phyloP scores from a whole-genome alignment of 2,329 filamentous ascomycete species.

The Cercospora zeina region DNA sequence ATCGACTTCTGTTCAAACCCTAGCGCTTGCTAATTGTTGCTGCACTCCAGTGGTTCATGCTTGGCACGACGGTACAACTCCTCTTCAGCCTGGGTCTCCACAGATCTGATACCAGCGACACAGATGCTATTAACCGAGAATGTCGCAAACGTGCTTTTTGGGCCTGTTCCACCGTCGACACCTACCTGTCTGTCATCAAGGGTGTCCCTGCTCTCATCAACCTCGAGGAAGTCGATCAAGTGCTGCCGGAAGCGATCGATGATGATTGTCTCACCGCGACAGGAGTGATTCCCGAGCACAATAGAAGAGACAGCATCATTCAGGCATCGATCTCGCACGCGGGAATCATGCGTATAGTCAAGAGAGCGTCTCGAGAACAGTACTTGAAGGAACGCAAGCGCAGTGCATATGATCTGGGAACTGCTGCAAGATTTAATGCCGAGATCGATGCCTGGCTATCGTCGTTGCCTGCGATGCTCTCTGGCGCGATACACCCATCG shows the following conservation, averaged over 20 bases:
- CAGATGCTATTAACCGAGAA: slow-evolving; percentile 32
- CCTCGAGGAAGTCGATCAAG: slow-evolving; percentile 40
- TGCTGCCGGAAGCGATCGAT: slow-evolving; percentile 34
- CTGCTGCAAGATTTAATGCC: slow-evolving; percentile 45
- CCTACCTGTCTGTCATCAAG: slow-evolving; percentile 43
- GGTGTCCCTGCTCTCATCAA: slow-evolving; percentile 43
- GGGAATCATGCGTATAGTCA: slow-evolving; percentile 36
- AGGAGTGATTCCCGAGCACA: slow-evolving; percentile 13
- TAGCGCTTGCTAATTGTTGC: background rate
- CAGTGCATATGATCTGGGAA: slow-evolving; percentile 30
- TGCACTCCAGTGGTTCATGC: slow-evolving; percentile 39
- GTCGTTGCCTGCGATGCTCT: slow-evolving; percentile 48
- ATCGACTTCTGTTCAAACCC: background rate
- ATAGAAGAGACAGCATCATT: slow-evolving; percentile 38
- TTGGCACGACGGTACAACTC: slow-evolving; percentile 43
- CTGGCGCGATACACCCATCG: slow-evolving; percentile 47
- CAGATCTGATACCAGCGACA: slow-evolving; percentile 30
- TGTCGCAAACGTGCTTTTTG: slow-evolving; percentile 44
- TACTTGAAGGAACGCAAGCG: slow-evolving; percentile 27
- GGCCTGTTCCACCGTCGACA: slow-evolving; percentile 45
- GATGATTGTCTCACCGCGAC: slow-evolving; percentile 35
- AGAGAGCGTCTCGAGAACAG: slow-evolving; percentile 37
- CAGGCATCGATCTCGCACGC: slow-evolving; percentile 38
- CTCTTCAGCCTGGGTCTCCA: slow-evolving; percentile 44
- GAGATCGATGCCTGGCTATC: slow-evolving; percentile 51